Percentiles rank a stretch among this genome's conserved stretches.
These are phyloP conservation scores for Isabelozyma heimii DNA, from an alignment of 805 yeast genomes.

Conservation along the genomic window DNA sequence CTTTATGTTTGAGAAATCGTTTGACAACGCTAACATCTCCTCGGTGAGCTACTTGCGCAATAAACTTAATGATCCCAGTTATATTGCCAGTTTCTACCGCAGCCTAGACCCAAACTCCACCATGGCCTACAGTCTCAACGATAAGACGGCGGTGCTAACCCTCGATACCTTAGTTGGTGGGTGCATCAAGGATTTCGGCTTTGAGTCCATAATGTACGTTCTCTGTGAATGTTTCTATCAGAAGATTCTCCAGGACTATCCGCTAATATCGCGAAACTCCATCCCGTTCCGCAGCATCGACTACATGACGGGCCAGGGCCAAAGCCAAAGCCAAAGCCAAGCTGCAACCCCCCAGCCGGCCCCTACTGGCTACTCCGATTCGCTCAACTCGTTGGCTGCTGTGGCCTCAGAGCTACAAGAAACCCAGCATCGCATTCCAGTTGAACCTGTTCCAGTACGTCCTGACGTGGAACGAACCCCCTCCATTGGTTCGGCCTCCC, in stretches of 20 bases:
- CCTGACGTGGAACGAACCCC: background rate
- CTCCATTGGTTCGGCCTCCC: constrained; percentile 2
- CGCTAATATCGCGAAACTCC: constrained; percentile 49
- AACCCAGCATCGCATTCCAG: constrained; percentile 1
- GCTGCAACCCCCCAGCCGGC: constrained; percentile 6
- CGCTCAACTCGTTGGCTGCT: constrained; percentile 28
- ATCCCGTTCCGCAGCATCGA: constrained; percentile 18
- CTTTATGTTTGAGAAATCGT: constrained; percentile 62
- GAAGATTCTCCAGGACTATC: constrained; percentile 59
- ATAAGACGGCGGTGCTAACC: constrained; percentile 52
- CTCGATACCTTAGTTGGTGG: constrained; percentile 64
- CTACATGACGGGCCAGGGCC: background rate
- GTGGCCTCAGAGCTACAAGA: constrained; percentile 27
- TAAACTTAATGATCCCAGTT: constrained; percentile 41
- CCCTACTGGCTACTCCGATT: constrained; percentile 6
- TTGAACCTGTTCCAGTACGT: background rate
- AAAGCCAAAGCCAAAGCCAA: constrained; percentile 2
- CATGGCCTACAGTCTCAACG: constrained; percentile 35
- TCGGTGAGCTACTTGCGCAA: constrained; percentile 52
- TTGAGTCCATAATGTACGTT: constrained; percentile 63
- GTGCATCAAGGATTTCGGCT: constrained; percentile 76
- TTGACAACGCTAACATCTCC: constrained; percentile 49
- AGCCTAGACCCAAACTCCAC: constrained; percentile 42
- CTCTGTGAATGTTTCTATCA: constrained; percentile 68
- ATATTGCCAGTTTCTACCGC: constrained; percentile 45